These are phyloP conservation scores for Macrophomina pseudophaseolina DNA, from an alignment of 2,329 filamentous ascomycete genomes.

Conservation along the genomic window DNA sequence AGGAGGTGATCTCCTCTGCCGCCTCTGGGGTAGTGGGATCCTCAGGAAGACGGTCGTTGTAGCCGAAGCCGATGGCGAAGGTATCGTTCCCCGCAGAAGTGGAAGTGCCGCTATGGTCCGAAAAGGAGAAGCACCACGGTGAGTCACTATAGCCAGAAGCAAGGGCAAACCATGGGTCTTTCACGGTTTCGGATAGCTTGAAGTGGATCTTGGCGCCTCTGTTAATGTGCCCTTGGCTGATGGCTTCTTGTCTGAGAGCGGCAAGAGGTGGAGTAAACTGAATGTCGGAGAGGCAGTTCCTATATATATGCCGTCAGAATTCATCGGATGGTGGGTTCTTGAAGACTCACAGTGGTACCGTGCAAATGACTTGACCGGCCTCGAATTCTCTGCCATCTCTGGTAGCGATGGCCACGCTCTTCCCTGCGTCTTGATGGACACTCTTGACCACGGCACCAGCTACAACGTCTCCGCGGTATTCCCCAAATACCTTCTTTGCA, in stretches of 20 bases:
- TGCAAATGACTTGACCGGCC: not conserved
- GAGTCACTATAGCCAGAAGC: conserved; percentile 14
- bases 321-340: too few relatives aligned
- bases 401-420: conserved; percentile 4
- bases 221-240: conserved; percentile 37
- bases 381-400: not conserved
- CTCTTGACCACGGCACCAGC: conserved; percentile 21
- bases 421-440: conserved; percentile 24
- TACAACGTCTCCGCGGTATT: not conserved
- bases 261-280: conserved; percentile 37
- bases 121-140: conserved; percentile 22
- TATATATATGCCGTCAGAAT: not conserved
- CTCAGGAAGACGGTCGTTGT: conserved; percentile 5
- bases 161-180: conserved; percentile 22
- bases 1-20: conserved; percentile 20
- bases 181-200: not conserved
- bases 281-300: conserved; percentile 31
- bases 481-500: conserved; percentile 21
- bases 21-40: conserved; percentile 15
- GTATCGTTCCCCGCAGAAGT: not conserved
- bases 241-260: conserved; percentile 33
- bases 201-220: conserved; percentile 37
- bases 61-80: conserved; percentile 26
- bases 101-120: conserved; percentile 25
- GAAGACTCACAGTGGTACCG: not conserved